A percentile compares a stretch with the other conserved stretches of the same genome.
These are phyloP conservation scores for Phytomonas sp. DNA, from an alignment of 208 protist genomes.

Conservation along the genomic window DNA sequence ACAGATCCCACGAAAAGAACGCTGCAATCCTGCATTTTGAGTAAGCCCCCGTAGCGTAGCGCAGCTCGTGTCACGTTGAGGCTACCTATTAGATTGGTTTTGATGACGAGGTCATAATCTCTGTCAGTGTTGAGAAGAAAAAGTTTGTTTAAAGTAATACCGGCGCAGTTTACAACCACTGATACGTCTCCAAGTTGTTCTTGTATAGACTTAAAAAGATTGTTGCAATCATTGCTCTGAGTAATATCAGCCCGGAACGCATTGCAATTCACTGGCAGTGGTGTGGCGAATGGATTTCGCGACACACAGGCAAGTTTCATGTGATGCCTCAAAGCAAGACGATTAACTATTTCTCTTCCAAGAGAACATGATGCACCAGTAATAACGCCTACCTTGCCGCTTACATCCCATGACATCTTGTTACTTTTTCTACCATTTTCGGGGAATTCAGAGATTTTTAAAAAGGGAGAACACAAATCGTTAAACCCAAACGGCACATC, in stretches of 20 bases:
- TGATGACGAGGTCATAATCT: conserved; percentile 65
- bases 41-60: conserved; percentile 71
- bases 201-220: conserved; percentile 38
- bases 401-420: conserved; percentile 44
- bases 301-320: conserved; percentile 68
- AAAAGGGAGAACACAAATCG: neutral
- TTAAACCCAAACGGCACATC: neutral
- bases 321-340: conserved; percentile 33
- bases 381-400: conserved; percentile 57
- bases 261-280: conserved; percentile 32
- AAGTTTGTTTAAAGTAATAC: conserved; percentile 70
- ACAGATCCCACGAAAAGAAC: conserved; percentile 81
- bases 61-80: conserved; percentile 62
- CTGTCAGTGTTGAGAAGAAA: conserved; percentile 50
- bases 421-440: neutral
- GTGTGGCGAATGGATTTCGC: conserved; percentile 19
- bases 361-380: conserved; percentile 65
- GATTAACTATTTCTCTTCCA: conserved; percentile 33
- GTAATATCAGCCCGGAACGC: conserved; percentile 43
- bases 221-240: conserved; percentile 36
- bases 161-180: conserved; percentile 75
- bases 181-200: conserved; percentile 37
- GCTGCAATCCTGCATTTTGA: conserved; percentile 36
- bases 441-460: neutral
- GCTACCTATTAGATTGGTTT: conserved; percentile 68